These are phyloP conservation scores for Lanmaoa pseudosensibilis DNA, from an alignment of 768 basidiomycete genomes.

Conservation along the genomic window DNA sequence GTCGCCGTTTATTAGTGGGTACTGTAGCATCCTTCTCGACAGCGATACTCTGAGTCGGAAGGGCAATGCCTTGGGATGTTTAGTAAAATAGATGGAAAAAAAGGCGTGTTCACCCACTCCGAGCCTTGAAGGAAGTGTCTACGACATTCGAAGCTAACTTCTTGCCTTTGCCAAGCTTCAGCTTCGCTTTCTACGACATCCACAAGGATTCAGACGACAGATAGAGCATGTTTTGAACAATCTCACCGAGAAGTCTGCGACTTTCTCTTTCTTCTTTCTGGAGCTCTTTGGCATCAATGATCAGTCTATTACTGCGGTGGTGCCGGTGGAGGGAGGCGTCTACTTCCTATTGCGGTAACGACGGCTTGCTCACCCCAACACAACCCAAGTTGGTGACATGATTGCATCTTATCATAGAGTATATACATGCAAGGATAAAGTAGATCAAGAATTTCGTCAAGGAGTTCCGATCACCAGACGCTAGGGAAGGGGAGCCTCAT, in stretches of 20 bases:
- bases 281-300: conserved; percentile 75
- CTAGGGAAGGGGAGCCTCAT: conserved; percentile 40
- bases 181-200: conserved; percentile 78
- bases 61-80: conserved; percentile 67
- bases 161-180: conserved; percentile 97
- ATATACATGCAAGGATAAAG: conserved; percentile 7
- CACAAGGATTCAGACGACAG: not conserved
- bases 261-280: conserved; percentile 86
- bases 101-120: conserved; percentile 56
- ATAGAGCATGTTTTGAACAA: not conserved
- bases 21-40: conserved; percentile 51
- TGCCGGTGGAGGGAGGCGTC: not conserved
- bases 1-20: conserved; percentile 75
- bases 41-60: conserved; percentile 81
- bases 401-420: not conserved
- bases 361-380: too few species aligned
- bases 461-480: conserved; percentile 26
- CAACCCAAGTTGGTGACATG: not conserved
- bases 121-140: conserved; percentile 94
- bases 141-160: conserved; percentile 78
- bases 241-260: conserved; percentile 79
- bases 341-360: conserved; percentile 12
- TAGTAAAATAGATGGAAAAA: conserved; percentile 4
- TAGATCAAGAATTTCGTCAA: not conserved
- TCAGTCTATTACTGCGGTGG: not conserved